Conservation (phyloP, 192 early-diverging fungal genomes). For the Rhizophagus prolifer region DNA sequence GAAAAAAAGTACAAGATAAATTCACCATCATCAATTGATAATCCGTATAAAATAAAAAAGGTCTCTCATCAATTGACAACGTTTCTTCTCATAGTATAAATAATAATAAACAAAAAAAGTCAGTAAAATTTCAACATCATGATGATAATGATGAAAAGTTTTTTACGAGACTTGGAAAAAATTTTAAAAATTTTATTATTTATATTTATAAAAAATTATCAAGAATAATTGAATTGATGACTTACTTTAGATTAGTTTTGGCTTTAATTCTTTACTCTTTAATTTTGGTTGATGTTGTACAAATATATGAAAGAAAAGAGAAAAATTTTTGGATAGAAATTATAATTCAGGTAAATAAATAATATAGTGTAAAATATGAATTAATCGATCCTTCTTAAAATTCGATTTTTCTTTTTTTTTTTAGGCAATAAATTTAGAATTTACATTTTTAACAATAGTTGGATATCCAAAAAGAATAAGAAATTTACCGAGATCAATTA, state of each 20-base stretch:
- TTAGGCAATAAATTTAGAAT: not conserved
- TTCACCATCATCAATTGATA: too few species aligned
- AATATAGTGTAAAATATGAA: too few species aligned
- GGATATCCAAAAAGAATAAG: conserved; percentile 3
- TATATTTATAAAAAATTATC: not conserved
- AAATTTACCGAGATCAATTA: conserved; percentile 8
- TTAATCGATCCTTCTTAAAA: too few species aligned
- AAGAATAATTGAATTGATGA: not conserved
- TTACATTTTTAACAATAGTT: conserved; percentile 2
- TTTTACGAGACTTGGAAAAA: not conserved
- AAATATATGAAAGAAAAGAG: not conserved
- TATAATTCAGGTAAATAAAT: not conserved
- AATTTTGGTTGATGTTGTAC: not conserved
- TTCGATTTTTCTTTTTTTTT: not conserved
- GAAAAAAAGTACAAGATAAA: not conserved
- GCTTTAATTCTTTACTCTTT: not conserved
- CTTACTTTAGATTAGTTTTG: not conserved
- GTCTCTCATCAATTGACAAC: not conserved
- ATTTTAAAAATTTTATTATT: not conserved
- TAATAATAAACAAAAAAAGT: not conserved
- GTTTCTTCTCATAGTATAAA: not conserved
- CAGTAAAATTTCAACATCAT: not conserved
- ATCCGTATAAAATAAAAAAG: not conserved
- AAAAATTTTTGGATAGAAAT: not conserved
- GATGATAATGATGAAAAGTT: not conserved